Percentiles rank a stretch among this genome's conserved stretches.
Conservation (phyloP, 2,329 filamentous ascomycete genomes). For the Diaporthe citrichinensis region DNA sequence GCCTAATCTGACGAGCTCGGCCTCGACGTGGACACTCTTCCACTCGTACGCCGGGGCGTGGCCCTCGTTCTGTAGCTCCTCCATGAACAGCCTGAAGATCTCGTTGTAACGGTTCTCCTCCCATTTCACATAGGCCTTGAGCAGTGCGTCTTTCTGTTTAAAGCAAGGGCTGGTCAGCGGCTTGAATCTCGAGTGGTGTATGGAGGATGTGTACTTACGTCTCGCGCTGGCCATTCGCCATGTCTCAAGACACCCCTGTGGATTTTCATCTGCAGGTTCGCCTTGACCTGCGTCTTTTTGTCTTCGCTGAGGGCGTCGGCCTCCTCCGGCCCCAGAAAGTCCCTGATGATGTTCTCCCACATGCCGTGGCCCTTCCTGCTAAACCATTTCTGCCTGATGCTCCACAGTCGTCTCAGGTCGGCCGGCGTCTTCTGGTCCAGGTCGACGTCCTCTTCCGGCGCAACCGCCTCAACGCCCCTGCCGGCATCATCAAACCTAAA, state of each 20-base stretch:
- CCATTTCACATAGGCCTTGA: constrained; percentile 38
- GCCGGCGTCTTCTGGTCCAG: constrained; percentile 62
- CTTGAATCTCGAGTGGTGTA: not conserved
- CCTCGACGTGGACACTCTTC: constrained; percentile 64
- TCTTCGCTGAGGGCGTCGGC: constrained; percentile 71
- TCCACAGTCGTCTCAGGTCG: constrained; percentile 64
- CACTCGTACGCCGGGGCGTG: constrained; percentile 60
- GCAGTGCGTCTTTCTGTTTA: constrained; percentile 36
- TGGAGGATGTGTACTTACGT: constrained; percentile 59
- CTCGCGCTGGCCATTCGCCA: constrained; percentile 61
- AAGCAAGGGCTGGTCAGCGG: not conserved
- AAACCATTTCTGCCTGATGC: constrained; percentile 61
- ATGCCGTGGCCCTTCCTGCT: constrained; percentile 68
- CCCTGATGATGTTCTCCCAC: constrained; percentile 67
- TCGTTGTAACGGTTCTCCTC: constrained; percentile 47
- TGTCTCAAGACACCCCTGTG: constrained; percentile 65
- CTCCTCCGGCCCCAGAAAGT: constrained; percentile 58
- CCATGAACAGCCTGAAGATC: constrained; percentile 54
- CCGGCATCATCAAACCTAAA: not conserved
- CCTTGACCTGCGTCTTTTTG: constrained; percentile 64
- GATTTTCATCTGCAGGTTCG: constrained; percentile 70
- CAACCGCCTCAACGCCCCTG: not conserved
- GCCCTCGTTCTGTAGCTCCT: constrained; percentile 64
- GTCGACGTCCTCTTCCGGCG: constrained; percentile 43
- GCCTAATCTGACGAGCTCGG: constrained; percentile 63